Percentiles rank a stretch among this genome's conserved stretches.
These are phyloP conservation scores for Sindora glabra DNA, from an alignment of 306 rosid species.

Conservation along the genomic window DNA sequence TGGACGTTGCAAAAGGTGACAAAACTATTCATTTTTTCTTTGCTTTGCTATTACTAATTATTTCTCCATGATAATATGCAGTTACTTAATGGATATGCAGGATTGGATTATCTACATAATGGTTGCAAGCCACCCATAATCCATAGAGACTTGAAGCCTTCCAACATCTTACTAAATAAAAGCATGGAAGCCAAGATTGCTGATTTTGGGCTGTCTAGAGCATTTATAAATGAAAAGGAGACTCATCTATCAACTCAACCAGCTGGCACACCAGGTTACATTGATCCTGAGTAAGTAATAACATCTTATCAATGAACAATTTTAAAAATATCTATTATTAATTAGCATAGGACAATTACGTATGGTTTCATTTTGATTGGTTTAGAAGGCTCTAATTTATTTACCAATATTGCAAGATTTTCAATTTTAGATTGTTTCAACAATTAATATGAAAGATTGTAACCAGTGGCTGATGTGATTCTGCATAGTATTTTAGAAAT, in stretches of 20 bases:
- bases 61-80: background rate
- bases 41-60: too few relatives aligned
- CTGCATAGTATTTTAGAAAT: too few relatives aligned
- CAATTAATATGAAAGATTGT: too few relatives aligned
- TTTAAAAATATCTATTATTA: too few relatives aligned
- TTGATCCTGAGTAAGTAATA: constrained; percentile 37
- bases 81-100: background rate
- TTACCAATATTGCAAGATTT: too few relatives aligned
- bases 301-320: too few relatives aligned
- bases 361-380: too few relatives aligned
- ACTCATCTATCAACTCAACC: constrained; percentile 7
- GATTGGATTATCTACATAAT: constrained; percentile 23
- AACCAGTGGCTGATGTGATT: too few relatives aligned
- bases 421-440: too few relatives aligned
- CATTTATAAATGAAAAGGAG: background rate
- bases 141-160: constrained; percentile 32
- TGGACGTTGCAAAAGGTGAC: background rate
- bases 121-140: constrained; percentile 17
- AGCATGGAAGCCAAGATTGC: constrained; percentile 30
- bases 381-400: too few relatives aligned
- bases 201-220: constrained; percentile 36
- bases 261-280: constrained; percentile 27
- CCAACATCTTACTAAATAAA: constrained; percentile 32
- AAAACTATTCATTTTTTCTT: background rate
- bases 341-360: too few relatives aligned